Evolutionary conservation across 345 rosid genomes (phyloP).

Genomic region (Nephelium lappaceum): DNA sequence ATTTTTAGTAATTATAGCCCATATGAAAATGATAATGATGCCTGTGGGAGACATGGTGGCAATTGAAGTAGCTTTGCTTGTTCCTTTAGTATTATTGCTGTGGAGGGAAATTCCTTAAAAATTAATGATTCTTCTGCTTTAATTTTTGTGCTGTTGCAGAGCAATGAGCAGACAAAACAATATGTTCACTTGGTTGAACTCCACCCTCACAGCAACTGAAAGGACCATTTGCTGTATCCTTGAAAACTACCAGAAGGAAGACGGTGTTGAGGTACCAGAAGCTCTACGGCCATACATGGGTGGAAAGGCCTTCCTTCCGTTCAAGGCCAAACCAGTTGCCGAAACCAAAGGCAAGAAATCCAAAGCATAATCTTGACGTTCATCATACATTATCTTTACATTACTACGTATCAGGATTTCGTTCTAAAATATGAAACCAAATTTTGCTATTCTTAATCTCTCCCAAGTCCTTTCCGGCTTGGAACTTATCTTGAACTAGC

Average conservation of each 20-base stretch:
- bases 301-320: constrained; percentile 75
- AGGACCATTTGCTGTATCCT: constrained; percentile 95
- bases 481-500: background rate
- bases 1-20: background rate
- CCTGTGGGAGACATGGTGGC: background rate
- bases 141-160: constrained; percentile 43
- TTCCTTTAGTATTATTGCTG: background rate
- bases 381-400: background rate
- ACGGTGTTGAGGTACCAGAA: constrained; percentile 85
- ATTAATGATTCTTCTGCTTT: background rate
- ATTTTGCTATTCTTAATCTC: background rate
- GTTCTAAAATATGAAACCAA: background rate
- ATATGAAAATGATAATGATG: background rate
- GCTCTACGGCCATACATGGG: constrained; percentile 65
- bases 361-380: constrained; percentile 32
- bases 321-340: constrained; percentile 60
- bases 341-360: constrained; percentile 52
- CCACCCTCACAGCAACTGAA: constrained; percentile 93
- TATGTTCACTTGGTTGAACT: constrained; percentile 87
- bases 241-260: constrained; percentile 84
- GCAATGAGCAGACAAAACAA: constrained; percentile 77
- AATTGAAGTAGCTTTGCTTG: background rate
- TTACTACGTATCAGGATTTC: background rate
- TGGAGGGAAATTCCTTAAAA: background rate
- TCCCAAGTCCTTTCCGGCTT: background rate